Base-by-base conservation (phyloP, 768 basidiomycete species). In the Podaxis sp. region DNA sequence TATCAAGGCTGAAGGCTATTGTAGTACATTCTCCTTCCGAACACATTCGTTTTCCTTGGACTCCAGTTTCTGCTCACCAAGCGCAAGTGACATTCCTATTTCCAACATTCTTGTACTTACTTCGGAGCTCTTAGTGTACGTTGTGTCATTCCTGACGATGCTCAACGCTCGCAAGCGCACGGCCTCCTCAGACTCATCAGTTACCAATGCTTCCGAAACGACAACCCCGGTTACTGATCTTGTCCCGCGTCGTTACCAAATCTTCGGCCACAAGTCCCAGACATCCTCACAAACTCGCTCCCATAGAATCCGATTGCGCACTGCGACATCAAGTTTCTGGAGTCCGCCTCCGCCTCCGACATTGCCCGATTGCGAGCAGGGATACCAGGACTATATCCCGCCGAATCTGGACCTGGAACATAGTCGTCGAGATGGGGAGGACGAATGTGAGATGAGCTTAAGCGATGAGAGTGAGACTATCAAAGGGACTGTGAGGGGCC, bases 71-170 rank as follows among this genome's bases (percentile, higher is more conserved):
- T 82, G 6, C 70, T 80, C 8, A 82, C 80, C 11, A 79, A 81
- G 67, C 70, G 82, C 81, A 71, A 30, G 77, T 70, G 22, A 6
- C 42, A 36, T 17, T 48, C 42, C 12, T 33, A 46, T 36, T 42
- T 4, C 42, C 8, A 44, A 13, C 8, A 2, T 62, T 2, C 26
- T 28, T 22, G 7, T 28, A 11, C 12, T 65, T 22, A 48, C 59
- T 13, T 55, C 36, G 33, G 57, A 24, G n/a, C n/a, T 17, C 42
- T 1, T 61, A 84, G 82, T 84, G 7, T 83, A 83, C 59, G 75
- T 80, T 38, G 78, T 76, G n/a, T 83, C 82, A 0, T 84, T 79
- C 68, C 66, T 80, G 13, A 74, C 77, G 2, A 76, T 80, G 77
- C 73, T 82, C 33, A 81, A 82, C 63, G 74, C 80, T n/a, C 75